Evolutionary conservation across 1,139 yeast genomes (phyloP).

Genomic region (Diutina siamensis): DNA sequence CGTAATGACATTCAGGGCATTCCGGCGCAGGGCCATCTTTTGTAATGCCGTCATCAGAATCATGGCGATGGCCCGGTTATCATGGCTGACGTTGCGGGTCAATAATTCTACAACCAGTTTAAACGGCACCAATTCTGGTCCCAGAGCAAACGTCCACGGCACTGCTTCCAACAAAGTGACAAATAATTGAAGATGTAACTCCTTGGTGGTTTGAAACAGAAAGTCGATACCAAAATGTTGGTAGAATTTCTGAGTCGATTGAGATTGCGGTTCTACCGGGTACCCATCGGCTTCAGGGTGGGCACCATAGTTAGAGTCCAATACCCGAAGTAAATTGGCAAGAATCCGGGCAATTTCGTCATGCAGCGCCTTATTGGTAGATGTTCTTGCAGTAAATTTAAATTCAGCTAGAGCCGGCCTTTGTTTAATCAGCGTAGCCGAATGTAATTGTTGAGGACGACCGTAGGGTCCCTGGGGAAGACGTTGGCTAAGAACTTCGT

Average conservation of each 20-base stretch:
- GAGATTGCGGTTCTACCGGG: not conserved
- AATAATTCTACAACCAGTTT: conserved; percentile 61
- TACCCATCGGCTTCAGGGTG: not conserved
- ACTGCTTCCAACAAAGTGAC: conserved; percentile 56
- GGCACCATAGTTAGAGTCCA: conserved; percentile 55
- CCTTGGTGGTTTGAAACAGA: conserved; percentile 19
- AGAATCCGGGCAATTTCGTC: conserved; percentile 67
- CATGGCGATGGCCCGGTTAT: conserved; percentile 45
- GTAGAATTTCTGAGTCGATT: not conserved
- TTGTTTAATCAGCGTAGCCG: not conserved
- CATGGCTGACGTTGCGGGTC: conserved; percentile 66
- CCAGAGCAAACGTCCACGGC: conserved; percentile 52
- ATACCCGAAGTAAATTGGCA: conserved; percentile 41
- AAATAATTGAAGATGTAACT: conserved; percentile 47
- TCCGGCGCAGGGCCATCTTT: conserved; percentile 52
- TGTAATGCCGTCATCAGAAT: conserved; percentile 57
- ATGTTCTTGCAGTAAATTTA: not conserved
- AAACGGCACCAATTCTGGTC: conserved; percentile 30
- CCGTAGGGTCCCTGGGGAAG: conserved; percentile 10
- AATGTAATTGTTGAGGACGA: conserved; percentile 6
- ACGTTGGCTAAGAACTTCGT: conserved; percentile 30
- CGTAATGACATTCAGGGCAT: conserved; percentile 62
- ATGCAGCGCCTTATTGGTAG: conserved; percentile 39
- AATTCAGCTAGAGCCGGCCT: not conserved
- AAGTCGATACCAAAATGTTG: conserved; percentile 44